Percentiles rank a stretch among this genome's conserved stretches.
Conservation (phyloP, 2,329 filamentous ascomycete species). For the Arthrobotrys conoides region DNA sequence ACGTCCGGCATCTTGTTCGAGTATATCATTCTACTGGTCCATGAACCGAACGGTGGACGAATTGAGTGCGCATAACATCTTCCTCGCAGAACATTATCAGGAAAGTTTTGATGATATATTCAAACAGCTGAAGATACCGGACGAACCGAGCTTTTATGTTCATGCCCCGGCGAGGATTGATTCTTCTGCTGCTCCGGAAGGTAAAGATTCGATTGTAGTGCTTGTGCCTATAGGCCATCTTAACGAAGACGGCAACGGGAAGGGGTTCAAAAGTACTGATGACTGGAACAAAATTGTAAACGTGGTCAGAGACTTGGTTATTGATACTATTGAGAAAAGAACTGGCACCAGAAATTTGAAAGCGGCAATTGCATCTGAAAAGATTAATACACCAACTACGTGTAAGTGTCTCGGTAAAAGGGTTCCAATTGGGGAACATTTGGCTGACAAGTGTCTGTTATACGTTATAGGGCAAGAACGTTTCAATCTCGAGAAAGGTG, state of each 20-base stretch:
- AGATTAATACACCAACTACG: constrained; percentile 66
- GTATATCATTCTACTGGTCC: constrained; percentile 77
- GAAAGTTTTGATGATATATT: constrained; percentile 84
- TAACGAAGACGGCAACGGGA: constrained; percentile 63
- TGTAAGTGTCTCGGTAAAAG: constrained; percentile 48
- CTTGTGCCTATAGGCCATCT: constrained; percentile 81
- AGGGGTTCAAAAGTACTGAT: constrained; percentile 68
- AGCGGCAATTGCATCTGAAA: constrained; percentile 68
- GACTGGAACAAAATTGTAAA: constrained; percentile 67
- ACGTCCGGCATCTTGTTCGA: constrained; percentile 47
- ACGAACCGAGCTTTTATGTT: constrained; percentile 81
- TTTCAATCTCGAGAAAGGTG: constrained; percentile 82
- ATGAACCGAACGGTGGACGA: constrained; percentile 74
- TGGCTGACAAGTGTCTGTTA: background rate
- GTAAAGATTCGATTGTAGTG: constrained; percentile 77
- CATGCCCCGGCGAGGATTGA: constrained; percentile 81
- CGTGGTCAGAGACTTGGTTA: constrained; percentile 69
- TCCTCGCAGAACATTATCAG: constrained; percentile 79
- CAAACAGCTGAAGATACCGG: constrained; percentile 76
- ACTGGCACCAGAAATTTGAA: constrained; percentile 67
- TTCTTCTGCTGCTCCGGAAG: constrained; percentile 76
- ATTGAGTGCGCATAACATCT: constrained; percentile 81
- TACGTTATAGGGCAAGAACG: constrained; percentile 69
- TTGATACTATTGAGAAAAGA: constrained; percentile 69
- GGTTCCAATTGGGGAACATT: constrained; percentile 65